Evolutionary conservation across 2,329 filamentous ascomycete genomes (phyloP).

Genomic region (Eutypa lata): DNA sequence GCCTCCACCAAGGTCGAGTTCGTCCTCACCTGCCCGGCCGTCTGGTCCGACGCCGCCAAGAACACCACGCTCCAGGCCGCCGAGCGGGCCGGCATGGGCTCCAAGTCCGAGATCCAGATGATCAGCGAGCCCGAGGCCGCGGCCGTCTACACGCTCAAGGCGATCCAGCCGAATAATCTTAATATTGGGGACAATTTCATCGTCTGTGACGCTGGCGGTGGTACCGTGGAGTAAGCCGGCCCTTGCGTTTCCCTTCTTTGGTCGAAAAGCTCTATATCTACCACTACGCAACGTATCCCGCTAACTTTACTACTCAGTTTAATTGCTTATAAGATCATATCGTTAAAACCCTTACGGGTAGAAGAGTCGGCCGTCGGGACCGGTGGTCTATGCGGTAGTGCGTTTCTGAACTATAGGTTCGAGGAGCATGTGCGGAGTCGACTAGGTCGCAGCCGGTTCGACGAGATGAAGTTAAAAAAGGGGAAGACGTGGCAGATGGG

Average conservation of each 20-base stretch:
- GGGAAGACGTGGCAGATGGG: slow-evolving; percentile 79
- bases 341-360: slow-evolving; percentile 66
- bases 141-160: slow-evolving; percentile 75
- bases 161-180: slow-evolving; percentile 72
- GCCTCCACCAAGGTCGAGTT: slow-evolving; percentile 72
- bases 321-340: slow-evolving; percentile 79
- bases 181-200: slow-evolving; percentile 65
- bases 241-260: too few species aligned
- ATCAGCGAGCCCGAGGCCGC: slow-evolving; percentile 80
- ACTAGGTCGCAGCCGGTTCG: slow-evolving; percentile 64
- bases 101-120: slow-evolving; percentile 67
- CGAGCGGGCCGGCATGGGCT: slow-evolving; percentile 75
- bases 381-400: slow-evolving; percentile 73
- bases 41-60: slow-evolving; percentile 85
- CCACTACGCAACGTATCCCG: not conserved
- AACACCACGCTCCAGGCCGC: slow-evolving; percentile 77
- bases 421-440: slow-evolving; percentile 71
- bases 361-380: slow-evolving; percentile 79
- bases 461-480: slow-evolving; percentile 75
- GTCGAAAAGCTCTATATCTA: too few species aligned
- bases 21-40: slow-evolving; percentile 76
- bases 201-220: slow-evolving; percentile 61
- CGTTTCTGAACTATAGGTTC: slow-evolving; percentile 77
- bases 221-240: slow-evolving; percentile 60
- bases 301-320: slow-evolving; percentile 40